Percentiles rank a stretch among this genome's conserved stretches.
phyloP scores from a whole-genome alignment of 2,329 filamentous ascomycete genomes.

The Rhytidhysteron rufulum region DNA sequence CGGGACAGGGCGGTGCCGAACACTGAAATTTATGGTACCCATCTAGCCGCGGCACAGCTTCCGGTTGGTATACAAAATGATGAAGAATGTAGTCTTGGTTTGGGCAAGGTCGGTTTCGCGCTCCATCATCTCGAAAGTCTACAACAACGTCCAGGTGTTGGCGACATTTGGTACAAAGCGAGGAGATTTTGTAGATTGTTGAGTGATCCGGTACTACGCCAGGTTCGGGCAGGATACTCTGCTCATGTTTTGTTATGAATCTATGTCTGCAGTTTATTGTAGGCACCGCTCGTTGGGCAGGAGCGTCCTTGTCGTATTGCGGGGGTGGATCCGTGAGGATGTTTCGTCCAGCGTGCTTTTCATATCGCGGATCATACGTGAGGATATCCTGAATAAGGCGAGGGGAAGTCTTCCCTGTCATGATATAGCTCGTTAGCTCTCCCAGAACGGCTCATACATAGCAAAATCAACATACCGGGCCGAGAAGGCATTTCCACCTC shows the following conservation, averaged over 20 bases:
- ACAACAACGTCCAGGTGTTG: conserved; percentile 59
- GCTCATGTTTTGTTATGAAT: conserved; percentile 54
- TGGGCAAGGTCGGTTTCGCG: conserved; percentile 42
- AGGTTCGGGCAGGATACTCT: conserved; percentile 47
- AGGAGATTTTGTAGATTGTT: conserved; percentile 54
- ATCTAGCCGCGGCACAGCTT: conserved; percentile 11
- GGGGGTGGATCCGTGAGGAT: conserved; percentile 57
- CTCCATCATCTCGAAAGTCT: conserved; percentile 44
- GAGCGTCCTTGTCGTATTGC: conserved; percentile 40
- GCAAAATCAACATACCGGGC: conserved; percentile 8
- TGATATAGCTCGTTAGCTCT: conserved; percentile 20
- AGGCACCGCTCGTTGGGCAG: conserved; percentile 32
- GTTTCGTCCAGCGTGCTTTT: conserved; percentile 46
- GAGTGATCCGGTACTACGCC: conserved; percentile 36
- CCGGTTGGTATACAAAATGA: conserved; percentile 47
- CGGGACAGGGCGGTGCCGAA: conserved; percentile 55
- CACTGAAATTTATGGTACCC: conserved; percentile 50
- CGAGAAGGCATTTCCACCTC: conserved; percentile 11
- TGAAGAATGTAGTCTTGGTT: conserved; percentile 54
- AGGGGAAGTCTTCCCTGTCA: conserved; percentile 47
- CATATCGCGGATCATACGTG: conserved; percentile 48
- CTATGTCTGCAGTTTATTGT: conserved; percentile 54
- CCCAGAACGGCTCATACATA: conserved; percentile 14
- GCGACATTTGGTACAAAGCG: conserved; percentile 60
- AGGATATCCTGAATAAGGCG: conserved; percentile 50